Evolutionary conservation across 2,329 filamentous ascomycete species (phyloP).

Genomic region (Diplodia corticola): DNA sequence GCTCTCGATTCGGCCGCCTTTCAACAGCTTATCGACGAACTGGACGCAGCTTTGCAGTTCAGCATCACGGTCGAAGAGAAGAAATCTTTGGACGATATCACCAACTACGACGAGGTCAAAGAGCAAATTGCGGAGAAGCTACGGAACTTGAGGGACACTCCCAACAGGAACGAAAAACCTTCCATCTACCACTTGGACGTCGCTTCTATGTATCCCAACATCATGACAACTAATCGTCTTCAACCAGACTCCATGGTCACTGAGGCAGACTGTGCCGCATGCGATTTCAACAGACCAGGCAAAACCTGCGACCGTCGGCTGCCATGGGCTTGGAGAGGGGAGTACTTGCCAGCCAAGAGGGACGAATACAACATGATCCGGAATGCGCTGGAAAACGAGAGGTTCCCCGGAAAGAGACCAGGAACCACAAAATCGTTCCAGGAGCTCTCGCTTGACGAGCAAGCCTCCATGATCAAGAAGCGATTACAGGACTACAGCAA

Average conservation of each 20-base stretch:
- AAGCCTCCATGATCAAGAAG: slow-evolving; percentile 77
- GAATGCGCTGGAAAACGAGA: slow-evolving; percentile 86
- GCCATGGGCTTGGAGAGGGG: slow-evolving; percentile 97
- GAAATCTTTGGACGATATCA: slow-evolving; percentile 53
- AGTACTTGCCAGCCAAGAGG: slow-evolving; percentile 91
- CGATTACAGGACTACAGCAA: slow-evolving; percentile 90
- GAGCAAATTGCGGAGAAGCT: slow-evolving; percentile 74
- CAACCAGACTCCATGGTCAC: slow-evolving; percentile 99
- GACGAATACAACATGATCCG: slow-evolving; percentile 99
- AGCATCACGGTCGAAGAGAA: slow-evolving; percentile 60
- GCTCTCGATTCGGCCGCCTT: slow-evolving; percentile 84
- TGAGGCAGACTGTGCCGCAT: slow-evolving; percentile 93
- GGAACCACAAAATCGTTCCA: slow-evolving; percentile 73
- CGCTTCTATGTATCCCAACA: slow-evolving; percentile 99
- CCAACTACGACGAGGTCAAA: slow-evolving; percentile 64
- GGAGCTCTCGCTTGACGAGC: slow-evolving; percentile 79
- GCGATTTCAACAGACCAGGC: slow-evolving; percentile 95
- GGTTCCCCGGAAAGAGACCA: slow-evolving; percentile 77
- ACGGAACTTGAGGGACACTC: slow-evolving; percentile 72
- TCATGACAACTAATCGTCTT: slow-evolving; percentile 98
- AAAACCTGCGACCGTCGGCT: slow-evolving; percentile 94
- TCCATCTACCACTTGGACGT: slow-evolving; percentile 98
- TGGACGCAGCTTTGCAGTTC: slow-evolving; percentile 87
- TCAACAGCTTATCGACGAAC: slow-evolving; percentile 81
- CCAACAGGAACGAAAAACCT: slow-evolving; percentile 80